Percentiles rank a stretch among this genome's conserved stretches.
Conservation (phyloP, 371 early-diverging fungal species). For the Apophysomyces elegans region DNA sequence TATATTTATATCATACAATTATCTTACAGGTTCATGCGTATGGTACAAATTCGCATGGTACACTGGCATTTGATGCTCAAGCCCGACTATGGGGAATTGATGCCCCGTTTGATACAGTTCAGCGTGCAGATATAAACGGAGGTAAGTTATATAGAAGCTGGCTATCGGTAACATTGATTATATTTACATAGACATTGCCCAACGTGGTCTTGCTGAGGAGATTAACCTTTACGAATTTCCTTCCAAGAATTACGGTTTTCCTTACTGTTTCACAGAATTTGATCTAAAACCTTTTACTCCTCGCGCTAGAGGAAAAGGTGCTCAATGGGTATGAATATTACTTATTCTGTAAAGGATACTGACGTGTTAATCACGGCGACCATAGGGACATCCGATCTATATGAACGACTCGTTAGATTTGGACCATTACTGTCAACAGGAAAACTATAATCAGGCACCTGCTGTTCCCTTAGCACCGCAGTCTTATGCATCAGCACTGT, state of each 20-base stretch:
- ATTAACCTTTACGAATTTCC: constrained; percentile 43
- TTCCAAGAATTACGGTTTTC: constrained; percentile 39
- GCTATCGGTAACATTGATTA: no score
- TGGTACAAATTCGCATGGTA: constrained; percentile 43
- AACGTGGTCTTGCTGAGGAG: constrained; percentile 41
- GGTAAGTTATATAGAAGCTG: constrained; percentile 8
- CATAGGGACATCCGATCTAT: constrained; percentile 39
- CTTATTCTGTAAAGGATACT: background rate
- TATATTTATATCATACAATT: background rate
- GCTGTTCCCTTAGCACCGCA: constrained; percentile 32
- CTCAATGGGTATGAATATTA: constrained; percentile 32
- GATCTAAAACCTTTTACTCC: constrained; percentile 26
- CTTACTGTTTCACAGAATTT: constrained; percentile 47
- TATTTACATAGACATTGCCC: constrained; percentile 23
- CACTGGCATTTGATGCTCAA: constrained; percentile 49
- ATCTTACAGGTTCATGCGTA: constrained; percentile 27
- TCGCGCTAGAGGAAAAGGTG: constrained; percentile 29
- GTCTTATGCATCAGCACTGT: constrained; percentile 27
- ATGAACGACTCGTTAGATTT: constrained; percentile 35
- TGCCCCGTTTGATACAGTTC: constrained; percentile 25
- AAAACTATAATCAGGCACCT: constrained; percentile 30
- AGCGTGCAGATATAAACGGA: constrained; percentile 25
- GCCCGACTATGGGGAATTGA: constrained; percentile 50
- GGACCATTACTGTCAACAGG: constrained; percentile 38
- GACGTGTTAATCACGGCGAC: background rate